phyloP scores from a whole-genome alignment of 169 alveolate genomes.

The Plasmodium malariae region DNA sequence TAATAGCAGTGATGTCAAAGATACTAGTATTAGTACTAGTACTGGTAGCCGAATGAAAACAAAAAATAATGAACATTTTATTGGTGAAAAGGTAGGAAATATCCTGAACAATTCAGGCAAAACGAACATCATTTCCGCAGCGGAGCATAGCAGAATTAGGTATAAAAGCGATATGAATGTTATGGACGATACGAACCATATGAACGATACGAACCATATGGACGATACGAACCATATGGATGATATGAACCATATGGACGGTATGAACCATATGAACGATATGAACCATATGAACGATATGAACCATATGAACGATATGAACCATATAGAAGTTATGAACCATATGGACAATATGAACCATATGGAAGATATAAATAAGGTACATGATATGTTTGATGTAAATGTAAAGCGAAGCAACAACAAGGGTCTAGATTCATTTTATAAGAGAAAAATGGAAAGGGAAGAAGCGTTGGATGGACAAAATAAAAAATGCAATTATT shows the following conservation, averaged over 20 bases:
- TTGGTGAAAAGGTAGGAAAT: not conserved
- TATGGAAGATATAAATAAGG: not conserved
- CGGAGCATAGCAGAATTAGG: too few relatives aligned
- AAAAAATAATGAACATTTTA: too few relatives aligned
- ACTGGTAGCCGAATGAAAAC: too few relatives aligned
- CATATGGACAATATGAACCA: not conserved
- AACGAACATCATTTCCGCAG: too few relatives aligned
- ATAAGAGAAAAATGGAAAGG: slow-evolving; percentile 34
- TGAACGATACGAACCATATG: not conserved
- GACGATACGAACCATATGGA: not conserved
- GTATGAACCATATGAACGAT: not conserved
- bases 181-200: not conserved
- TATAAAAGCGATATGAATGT: too few relatives aligned
- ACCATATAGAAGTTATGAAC: not conserved
- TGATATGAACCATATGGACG: not conserved
- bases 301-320: not conserved
- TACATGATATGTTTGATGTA: slow-evolving; percentile 6
- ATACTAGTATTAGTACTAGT: too few relatives aligned
- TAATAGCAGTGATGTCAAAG: too few relatives aligned
- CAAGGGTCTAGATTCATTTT: slow-evolving; percentile 23
- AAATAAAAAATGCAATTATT: not conserved
- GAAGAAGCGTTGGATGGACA: slow-evolving; percentile 14
- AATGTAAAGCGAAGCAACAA: slow-evolving; percentile 9
- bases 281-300: not conserved
- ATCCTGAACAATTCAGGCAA: not conserved